Evolutionary conservation across 495 filamentous ascomycete genomes (phyloP).

Genomic region (Friedmanniomyces simplex): DNA sequence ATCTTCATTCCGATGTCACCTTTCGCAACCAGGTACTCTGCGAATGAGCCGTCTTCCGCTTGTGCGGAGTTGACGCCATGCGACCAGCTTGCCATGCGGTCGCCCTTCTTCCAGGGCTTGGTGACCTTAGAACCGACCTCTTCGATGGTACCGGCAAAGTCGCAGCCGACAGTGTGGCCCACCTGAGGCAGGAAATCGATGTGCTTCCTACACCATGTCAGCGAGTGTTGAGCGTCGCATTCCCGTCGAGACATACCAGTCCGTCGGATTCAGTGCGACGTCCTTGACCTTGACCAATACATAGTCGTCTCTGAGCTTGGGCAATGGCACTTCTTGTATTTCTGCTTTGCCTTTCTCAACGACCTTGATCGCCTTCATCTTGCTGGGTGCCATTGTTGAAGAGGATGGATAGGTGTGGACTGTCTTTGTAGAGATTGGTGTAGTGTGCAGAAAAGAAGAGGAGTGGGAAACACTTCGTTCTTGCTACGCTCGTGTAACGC

Average conservation of each 20-base stretch:
- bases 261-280: slow-evolving; percentile 48
- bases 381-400: slow-evolving; percentile 16
- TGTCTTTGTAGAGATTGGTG: no score
- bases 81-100: slow-evolving; percentile 42
- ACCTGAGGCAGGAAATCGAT: slow-evolving; percentile 27
- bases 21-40: slow-evolving; percentile 34
- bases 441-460: no score
- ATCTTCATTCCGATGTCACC: slow-evolving; percentile 42
- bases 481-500: no score
- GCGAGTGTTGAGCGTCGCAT: slow-evolving; percentile 17
- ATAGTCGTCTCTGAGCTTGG: slow-evolving; percentile 30
- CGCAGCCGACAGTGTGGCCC: slow-evolving; percentile 41
- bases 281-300: slow-evolving; percentile 41
- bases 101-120: slow-evolving; percentile 39
- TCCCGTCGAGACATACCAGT: slow-evolving; percentile 37
- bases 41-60: slow-evolving; percentile 44
- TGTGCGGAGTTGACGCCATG: slow-evolving; percentile 42
- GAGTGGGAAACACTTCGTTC: no score
- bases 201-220: slow-evolving; percentile 46
- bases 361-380: slow-evolving; percentile 27
- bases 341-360: slow-evolving; percentile 12
- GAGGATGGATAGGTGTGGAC: no score
- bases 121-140: slow-evolving; percentile 42
- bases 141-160: slow-evolving; percentile 48
- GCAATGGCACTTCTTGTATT: slow-evolving; percentile 23